Evolutionary conservation across 371 early-diverging fungal genomes (phyloP), one percentile per base, ranked within the genome.

Genomic region (Lichtheimia corymbifera): DNA sequence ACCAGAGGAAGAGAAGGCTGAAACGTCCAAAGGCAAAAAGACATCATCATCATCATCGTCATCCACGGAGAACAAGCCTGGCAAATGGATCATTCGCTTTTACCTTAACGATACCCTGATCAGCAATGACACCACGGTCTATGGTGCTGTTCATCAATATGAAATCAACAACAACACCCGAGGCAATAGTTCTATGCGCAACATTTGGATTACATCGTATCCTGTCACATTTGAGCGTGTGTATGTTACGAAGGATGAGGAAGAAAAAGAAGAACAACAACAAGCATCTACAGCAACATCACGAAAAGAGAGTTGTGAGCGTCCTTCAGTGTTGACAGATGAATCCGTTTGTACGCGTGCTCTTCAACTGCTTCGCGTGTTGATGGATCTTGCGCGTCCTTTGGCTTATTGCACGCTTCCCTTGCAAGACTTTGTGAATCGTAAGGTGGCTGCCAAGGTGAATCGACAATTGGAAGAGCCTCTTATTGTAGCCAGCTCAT

Each of bases 391-490:
- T 22, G n/a, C 66, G 47, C 44, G 56, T 56, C 20, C 50, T 5
- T 7, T 50, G 53, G 15, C 17, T 55, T 70, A 45, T 61, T 61
- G 18, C 55, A 62, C 18, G 58, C 68, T 89, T 20, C 74, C 77
- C 0, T 57, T 76, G 0, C 58, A 73, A 12, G 83, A 82, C 20
- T 96, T 95, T 73, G 62, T 86, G 63, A 96, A 93, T 70, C 82
- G 82, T 43, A 93, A 91, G 65, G 67, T 97, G 25, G 83, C 91
- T 0, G 90, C 93, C 40, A 96, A 96, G 69, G 74, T 94, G 47
- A 87, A 84, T 25, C 85, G 93, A 2, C 95, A 96, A 60, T 65
- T 97, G 22, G 89, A 91, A 67, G 95, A 96, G 55, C 92, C 93
- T 1, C 79, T 95, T 28, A 89, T 94, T 60, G 94, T 95, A 0